A percentile compares a stretch with the other conserved stretches of the same genome.
Evolutionary conservation across 2,329 filamentous ascomycete genomes (phyloP).

Genomic region (Cladophialophora carrionii): DNA sequence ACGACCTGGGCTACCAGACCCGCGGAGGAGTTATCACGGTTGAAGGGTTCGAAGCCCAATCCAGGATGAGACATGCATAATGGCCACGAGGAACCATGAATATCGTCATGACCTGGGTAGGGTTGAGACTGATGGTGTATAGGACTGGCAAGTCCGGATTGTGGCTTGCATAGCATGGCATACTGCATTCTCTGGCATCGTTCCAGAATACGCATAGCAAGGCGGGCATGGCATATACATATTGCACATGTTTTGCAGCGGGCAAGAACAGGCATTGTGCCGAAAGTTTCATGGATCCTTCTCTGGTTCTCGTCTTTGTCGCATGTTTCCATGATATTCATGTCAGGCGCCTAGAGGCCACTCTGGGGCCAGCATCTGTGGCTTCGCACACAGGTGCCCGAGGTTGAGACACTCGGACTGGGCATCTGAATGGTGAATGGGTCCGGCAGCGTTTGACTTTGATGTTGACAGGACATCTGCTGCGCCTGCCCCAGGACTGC

Average conservation of each 20-base stretch:
- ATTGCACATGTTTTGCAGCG: background rate
- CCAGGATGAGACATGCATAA: background rate
- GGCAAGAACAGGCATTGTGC: background rate
- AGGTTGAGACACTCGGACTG: background rate
- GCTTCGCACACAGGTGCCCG: no score
- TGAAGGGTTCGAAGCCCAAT: constrained; percentile 7
- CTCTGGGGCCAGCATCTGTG: background rate
- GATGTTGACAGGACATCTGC: background rate
- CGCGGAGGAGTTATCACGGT: constrained; percentile 33
- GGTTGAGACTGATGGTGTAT: constrained; percentile 1
- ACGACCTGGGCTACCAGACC: constrained; percentile 27
- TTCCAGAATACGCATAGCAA: background rate
- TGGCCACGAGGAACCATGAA: background rate
- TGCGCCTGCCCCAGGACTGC: no score
- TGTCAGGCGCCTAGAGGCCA: background rate
- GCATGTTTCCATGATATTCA: background rate
- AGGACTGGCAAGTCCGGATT: background rate
- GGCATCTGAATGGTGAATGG: background rate
- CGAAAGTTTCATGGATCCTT: background rate
- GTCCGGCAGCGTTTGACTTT: background rate
- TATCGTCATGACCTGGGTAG: background rate
- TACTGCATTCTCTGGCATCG: background rate
- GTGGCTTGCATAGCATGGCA: background rate
- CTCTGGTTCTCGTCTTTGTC: background rate
- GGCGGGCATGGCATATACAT: background rate